Conservation (phyloP, 2,329 filamentous ascomycete genomes). For the Penicillium fuscoglaucum region DNA sequence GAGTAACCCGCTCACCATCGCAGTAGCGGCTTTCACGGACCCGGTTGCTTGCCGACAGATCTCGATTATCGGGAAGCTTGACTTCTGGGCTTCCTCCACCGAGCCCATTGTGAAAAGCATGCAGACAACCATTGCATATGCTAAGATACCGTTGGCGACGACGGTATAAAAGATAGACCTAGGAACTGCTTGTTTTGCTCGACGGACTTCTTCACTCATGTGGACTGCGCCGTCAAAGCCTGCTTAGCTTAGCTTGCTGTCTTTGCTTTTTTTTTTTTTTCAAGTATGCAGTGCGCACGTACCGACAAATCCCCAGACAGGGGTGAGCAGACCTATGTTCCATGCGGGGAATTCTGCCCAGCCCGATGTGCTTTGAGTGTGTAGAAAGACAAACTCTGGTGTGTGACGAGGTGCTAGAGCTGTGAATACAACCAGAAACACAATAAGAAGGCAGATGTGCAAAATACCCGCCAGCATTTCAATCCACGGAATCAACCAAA, state of each 20-base stretch:
- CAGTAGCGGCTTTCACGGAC: constrained; percentile 44
- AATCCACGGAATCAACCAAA: constrained; percentile 43
- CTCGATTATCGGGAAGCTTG: constrained; percentile 46
- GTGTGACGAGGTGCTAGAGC: constrained; percentile 35
- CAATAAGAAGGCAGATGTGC: constrained; percentile 24
- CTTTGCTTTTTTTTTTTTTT: no score
- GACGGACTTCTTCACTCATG: constrained; percentile 49
- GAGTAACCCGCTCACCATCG: constrained; percentile 34
- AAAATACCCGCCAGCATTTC: constrained; percentile 39
- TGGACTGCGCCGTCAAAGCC: constrained; percentile 53
- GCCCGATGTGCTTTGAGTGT: constrained; percentile 33
- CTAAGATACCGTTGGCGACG: constrained; percentile 45
- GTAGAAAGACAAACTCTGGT: constrained; percentile 35
- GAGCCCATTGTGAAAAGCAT: constrained; percentile 49
- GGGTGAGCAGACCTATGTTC: constrained; percentile 41
- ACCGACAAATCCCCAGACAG: constrained; percentile 28
- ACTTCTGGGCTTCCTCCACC: constrained; percentile 33
- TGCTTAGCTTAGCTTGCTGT: constrained; percentile 8
- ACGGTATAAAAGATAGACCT: constrained; percentile 48
- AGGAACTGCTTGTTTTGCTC: constrained; percentile 50
- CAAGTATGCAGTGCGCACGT: not conserved
- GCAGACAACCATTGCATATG: constrained; percentile 44
- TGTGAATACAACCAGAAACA: constrained; percentile 39
- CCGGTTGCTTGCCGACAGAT: constrained; percentile 45
- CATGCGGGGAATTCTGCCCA: constrained; percentile 35